Evolutionary conservation across 108 stramenopile species (phyloP), one percentile per base, ranked within the genome.

Genomic region (Cyclotella sp.): DNA sequence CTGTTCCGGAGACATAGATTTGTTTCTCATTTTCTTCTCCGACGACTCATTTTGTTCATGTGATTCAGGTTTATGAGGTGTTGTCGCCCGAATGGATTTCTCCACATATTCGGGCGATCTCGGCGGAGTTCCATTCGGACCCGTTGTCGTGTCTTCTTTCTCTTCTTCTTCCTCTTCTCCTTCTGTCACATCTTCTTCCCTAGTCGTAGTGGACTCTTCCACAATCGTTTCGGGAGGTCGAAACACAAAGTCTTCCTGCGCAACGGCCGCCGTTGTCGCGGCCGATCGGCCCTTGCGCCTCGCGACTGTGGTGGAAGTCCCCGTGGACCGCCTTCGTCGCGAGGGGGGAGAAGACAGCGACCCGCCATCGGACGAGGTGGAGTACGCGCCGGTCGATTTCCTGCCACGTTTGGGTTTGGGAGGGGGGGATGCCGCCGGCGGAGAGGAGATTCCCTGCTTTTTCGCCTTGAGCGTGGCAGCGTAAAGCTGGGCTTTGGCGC

Each of bases 401-500:
- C 68, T 24, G 21, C 9, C 53, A 5, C 34, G 52, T 68, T 68
- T 68, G n/a, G 46, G 22, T 15, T 16, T 14, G 2, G 43, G 19
- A 1, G 24, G 1, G 18, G 16, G 14, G 18, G 11, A 22, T 49
- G 47, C 24, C 43, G 45, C 39, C 9, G 65, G 16, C 11, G 65
- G 24, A 3, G 29, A 34, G 34, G 34, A 2, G 34, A 6, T 27
- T 3, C 21, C 45, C 24, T 66, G 3, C 3, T 62, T 62, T 30
- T 62, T 62, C 29, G 61, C 39, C 22, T 46, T 5, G 34, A 47
- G 45, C 3, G 27, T 75, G 29, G 24, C 57, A n/a, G 61, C 71
- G 49, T 68, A 79, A 24, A 45, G 51, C 34, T 53, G 45, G 9
- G 78, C 78, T 26, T 70, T 54, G 0, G 78, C 78, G 3, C 43